Base-by-base conservation (phyloP, 2,329 filamentous ascomycete genomes). In the Fusarium hostae region DNA sequence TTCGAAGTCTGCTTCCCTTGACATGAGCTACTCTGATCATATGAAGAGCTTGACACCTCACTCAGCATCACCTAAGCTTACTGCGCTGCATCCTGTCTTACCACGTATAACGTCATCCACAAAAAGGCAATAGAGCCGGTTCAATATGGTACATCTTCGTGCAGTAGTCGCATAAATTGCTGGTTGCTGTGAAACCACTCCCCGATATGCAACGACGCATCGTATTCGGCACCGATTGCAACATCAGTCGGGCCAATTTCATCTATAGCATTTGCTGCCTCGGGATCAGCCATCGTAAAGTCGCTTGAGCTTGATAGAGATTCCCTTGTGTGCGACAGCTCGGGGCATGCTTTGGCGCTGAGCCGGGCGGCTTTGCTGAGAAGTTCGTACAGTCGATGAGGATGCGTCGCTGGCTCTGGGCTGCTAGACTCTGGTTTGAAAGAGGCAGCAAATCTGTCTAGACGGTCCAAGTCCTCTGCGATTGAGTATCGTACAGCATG, bases 391-490 rank as follows among this genome's bases (percentile, higher is more conserved):
- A 82, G 64, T 26, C 76, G 78, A 57, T 80, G 73, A 0, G 79
- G 79, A 32, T 82, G 79, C 16, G 79, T 78, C 13, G 56, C 67
- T 13, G 76, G 64, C 18, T 77, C 69, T 10, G 22, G 10, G 9
- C 50, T 30, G 12, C 54, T 30, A 10, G 12, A 43, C 9, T 72
- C 72, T 0, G 76, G 64, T 32, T 68, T 55, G 15, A 82, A 68
- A 1, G 81, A 83, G 8, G 68, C 65, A 7, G 76, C 71, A 43
- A 83, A 83, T 7, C 69, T 57, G 15, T 81, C 77, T 2, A 82
- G 51, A 5, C 71, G 71, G 3, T 26, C 39, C 2, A 75, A 26
- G 11, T 75, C 73, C 2, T 59, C 51, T 6, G 22, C 1, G 12
- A 67, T 41, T 1, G 12, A 68, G 54, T 56, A 39, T 40, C 79